Conservation (phyloP, 768 basidiomycete genomes). For the Auriscalpium vulgare region DNA sequence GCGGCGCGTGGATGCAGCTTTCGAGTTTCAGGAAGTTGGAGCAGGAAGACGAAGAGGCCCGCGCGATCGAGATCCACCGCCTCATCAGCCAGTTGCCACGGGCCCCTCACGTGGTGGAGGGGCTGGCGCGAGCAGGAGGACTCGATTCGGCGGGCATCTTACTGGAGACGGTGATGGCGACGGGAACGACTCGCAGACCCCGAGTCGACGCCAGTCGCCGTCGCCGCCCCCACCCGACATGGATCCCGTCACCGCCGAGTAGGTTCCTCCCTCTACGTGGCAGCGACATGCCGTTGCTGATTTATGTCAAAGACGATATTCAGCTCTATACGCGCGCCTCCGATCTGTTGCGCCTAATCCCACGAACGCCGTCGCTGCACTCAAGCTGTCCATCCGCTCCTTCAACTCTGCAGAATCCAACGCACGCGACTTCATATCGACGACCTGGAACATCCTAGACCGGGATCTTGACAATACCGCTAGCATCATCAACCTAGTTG, state of each 20-base stretch:
- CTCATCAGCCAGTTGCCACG: conserved; percentile 15
- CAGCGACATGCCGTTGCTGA: not conserved
- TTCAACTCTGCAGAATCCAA: conserved; percentile 71
- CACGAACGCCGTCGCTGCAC: conserved; percentile 46
- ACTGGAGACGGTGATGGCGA: conserved; percentile 30
- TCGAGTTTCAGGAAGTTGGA: conserved; percentile 62
- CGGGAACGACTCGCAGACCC: conserved; percentile 7
- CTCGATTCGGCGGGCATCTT: conserved; percentile 54
- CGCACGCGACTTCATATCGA: conserved; percentile 80
- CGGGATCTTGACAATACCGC: conserved; percentile 64
- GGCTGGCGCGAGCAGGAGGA: conserved; percentile 39
- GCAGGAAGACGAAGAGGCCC: conserved; percentile 41
- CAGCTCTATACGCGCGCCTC: conserved; percentile 57
- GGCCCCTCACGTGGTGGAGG: conserved; percentile 20
- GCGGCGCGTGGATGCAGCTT: conserved; percentile 52
- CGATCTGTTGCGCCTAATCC: conserved; percentile 50
- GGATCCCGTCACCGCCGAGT: conserved; percentile 53
- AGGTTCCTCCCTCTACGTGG: conserved; percentile 17
- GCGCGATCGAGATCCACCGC: conserved; percentile 42
- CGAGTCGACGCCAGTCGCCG: conserved; percentile 24
- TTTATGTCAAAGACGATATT: conserved; percentile 46
- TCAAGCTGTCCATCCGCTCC: conserved; percentile 70
- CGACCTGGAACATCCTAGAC: conserved; percentile 76
- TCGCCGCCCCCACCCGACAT: conserved; percentile 32
- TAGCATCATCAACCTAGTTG: conserved; percentile 60